Evolutionary conservation across 75 land plant genomes (phyloP), one percentile per base, ranked within the genome.

Genomic region (Sequoiadendron giganteum): DNA sequence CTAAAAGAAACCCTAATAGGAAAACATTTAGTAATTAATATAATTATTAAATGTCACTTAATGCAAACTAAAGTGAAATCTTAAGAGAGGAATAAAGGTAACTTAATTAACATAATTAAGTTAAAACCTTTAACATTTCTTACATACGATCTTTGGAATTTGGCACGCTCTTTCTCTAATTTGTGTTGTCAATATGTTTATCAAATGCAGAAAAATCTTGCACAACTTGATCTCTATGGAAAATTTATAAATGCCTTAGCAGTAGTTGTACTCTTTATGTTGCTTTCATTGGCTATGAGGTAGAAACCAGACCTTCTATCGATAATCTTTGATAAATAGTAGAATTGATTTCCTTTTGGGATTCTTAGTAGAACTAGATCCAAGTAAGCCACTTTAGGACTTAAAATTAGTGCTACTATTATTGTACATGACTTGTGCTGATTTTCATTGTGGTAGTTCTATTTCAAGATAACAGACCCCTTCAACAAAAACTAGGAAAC

Each of bases 261-360:
- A 15, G 75, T 93, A 77, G 86, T 95, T 61, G 97, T 96, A 83
- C 87, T 96, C 52, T 70, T 95, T 93, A 96, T 79, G 89, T 93
- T 54, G 86, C 86, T 70, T 95, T 96, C 96, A 95, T 96, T 88
- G 96, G 97, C 8, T 95, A 93, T 85, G 97, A 96, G 95, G 95
- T 94, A 91, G 49, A 49, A 49, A 25, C n/a, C 48, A 8, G 5
- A 47, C 58, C 55, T 85, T 65, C 11, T n/a, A 18, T 42, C 11
- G 15, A 16, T 42, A 79, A 28, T 39, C 21, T 79, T 40, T 7
- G 1, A 16, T 38, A 39, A 79, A 28, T 79, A 18, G 43, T 79
- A 21, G 25, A 79, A 21, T 21, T 79, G 45, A 42, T 79, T 40
- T 79, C 82, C 82, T 39, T 39, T 39, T 36, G 79, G 15, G 40